Evolutionary conservation across 2,329 filamentous ascomycete species (phyloP), one percentile per base, ranked within the genome.

Genomic region (Claviceps arundinis): DNA sequence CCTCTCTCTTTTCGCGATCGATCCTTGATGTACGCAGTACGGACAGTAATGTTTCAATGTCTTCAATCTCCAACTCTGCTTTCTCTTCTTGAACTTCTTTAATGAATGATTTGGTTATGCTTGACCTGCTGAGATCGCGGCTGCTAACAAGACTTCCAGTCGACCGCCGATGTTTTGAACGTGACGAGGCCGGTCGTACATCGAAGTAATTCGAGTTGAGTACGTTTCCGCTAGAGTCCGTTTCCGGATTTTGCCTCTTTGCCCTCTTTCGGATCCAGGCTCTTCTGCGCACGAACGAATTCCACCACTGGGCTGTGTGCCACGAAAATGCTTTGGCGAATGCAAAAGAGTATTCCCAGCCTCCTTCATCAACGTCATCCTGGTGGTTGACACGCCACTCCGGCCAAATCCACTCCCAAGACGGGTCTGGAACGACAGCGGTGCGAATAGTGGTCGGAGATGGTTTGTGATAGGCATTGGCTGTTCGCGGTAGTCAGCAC

Each of bases 311-410:
- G 17, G 87, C 86, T 3, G 84, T 84, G 66, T 98, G 93, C 93
- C 93, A 98, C 2, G 82, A 80, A 58, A 86, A 89, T 43, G 70
- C 73, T 55, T 77, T 80, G 57, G 74, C 73, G 64, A 97, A 98
- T 58, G 87, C 84, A 64, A 96, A 89, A 16, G 88, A 93, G 68
- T 98, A 98, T 64, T 95, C 85, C 93, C 93, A 98, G 3, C 93
- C 93, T 56, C 91, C 87, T 56, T 91, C 85, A 61, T 97, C 93
- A 40, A 68, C 60, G 54, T 85, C 84, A 2, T 85, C 79, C 72
- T 91, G 88, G 77, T 88, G 72, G 54, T 80, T 76, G 58, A 85
- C 62, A 30, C 71, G 73, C 82, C 81, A 85, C 50, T 81, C 79
- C 2, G 79, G 73, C 80, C 80, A 84, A 1, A 71, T 81, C 93